These are phyloP conservation scores for Citrus sinensis DNA, from an alignment of 345 rosid genomes.

Conservation along the genomic window DVS_A1.0 CM039162.1:13187001-13187500, in stretches of 20 bases:
- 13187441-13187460: background rate
- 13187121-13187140: background rate
- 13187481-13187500: background rate
- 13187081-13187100: constrained; percentile 6
- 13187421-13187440: background rate
- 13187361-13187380: background rate
- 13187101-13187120: background rate
- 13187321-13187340: constrained; percentile 89
- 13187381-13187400: background rate
- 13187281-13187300: constrained; percentile 93
- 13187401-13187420: background rate
- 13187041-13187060: constrained; percentile 90
- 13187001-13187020: constrained; percentile 88
- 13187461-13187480: background rate
- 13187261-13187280: constrained; percentile 82
- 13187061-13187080: constrained; percentile 65
- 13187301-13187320: constrained; percentile 90
- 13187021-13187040: constrained; percentile 96
- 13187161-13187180: background rate
- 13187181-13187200: constrained; percentile 20
- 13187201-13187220: constrained; percentile 86
- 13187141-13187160: background rate
- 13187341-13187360: constrained; percentile 31
- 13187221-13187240: constrained; percentile 96
- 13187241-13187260: constrained; percentile 97